Percentiles rank a stretch among this genome's conserved stretches.
phyloP scores from a whole-genome alignment of 1,284 basidiomycete species.

The Wallemia ichthyophaga region DNA sequence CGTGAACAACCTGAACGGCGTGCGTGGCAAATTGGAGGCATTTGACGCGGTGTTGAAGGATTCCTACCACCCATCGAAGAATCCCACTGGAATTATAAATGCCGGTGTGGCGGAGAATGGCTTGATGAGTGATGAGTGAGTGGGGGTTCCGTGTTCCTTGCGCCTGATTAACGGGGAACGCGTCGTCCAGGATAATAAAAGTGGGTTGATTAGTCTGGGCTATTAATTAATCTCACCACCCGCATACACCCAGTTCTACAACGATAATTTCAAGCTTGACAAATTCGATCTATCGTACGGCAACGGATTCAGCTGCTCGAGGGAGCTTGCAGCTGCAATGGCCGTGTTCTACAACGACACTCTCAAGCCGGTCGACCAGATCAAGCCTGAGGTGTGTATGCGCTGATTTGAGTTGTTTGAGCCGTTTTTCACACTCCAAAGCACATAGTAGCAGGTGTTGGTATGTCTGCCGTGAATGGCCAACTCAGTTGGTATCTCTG shows the following conservation, averaged over 20 bases:
- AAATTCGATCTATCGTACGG: not conserved
- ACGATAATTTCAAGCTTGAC: not conserved
- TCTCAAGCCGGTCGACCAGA: not conserved
- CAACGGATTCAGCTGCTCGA: not conserved
- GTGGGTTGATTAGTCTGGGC: too few relatives aligned
- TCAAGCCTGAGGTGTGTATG: not conserved
- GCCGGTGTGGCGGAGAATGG: not conserved
- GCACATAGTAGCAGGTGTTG: not conserved
- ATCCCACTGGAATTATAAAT: not conserved
- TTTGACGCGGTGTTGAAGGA: not conserved
- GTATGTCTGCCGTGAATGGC: not conserved
- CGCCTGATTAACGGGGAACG: too few relatives aligned
- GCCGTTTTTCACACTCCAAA: too few relatives aligned
- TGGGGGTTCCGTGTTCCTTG: not conserved
- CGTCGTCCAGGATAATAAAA: too few relatives aligned
- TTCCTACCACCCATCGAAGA: not conserved
- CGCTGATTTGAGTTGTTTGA: too few relatives aligned
- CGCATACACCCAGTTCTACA: not conserved
- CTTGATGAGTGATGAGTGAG: not conserved
- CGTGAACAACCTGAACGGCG: not conserved
- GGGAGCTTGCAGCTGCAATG: not conserved
- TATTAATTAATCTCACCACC: too few relatives aligned
- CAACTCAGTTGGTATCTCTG: constrained; percentile 8
- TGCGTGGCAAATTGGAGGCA: not conserved
- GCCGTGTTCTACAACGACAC: not conserved